Base-by-base conservation (phyloP, 441 rosid genomes). In the Arabidopsis hybrid region DNA sequence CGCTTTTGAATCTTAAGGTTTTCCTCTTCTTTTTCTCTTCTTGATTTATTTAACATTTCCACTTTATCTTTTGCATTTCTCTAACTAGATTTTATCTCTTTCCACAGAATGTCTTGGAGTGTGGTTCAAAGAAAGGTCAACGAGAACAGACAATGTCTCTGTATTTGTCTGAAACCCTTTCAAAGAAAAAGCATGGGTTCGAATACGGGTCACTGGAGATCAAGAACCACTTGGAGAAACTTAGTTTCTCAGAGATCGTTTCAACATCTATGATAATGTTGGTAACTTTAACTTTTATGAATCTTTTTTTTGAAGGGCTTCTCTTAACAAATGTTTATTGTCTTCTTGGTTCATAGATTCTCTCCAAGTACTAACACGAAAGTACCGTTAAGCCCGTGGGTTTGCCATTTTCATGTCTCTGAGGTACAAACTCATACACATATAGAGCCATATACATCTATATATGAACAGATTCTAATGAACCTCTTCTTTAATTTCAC, bases 1-100 rank as follows among this genome's bases (percentile, higher is more conserved):
- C 99, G 0, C 78, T 96, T 60, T 85, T 96, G 40, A 96, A 93
- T 78, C 85, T 96, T 10, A 96, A 93, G 99, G 99, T 91, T 63
- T 69, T 60, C 69, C 73, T 83, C 79, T 69, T 76, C 34, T 45
- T 64, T 72, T 14, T 56, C 57, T 29, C 42, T 26, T 73, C 66
- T 66, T 35, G 16, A 29, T 10, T 31, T 7, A 9, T 17, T 32
- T 5, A 18, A 9, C 40, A 17, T 74, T 11, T 55, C 3, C 47
- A n/a, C 40, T 29, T 40, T 31, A 12, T 49, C 51, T 16, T 57
- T 55, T 58, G 34, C 67, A n/a, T 7, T 10, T 59, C 5, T 36
- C 45, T 71, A 46, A 32, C 29, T 17, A 5, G 35, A 51, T 7
- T n/a, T 36, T 1, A 4, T 59, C 29, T 46, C 14, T 9, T 61